Evolutionary conservation across 2,329 filamentous ascomycete species (phyloP).

Genomic region (Rugonectria rugulosa): DNA sequence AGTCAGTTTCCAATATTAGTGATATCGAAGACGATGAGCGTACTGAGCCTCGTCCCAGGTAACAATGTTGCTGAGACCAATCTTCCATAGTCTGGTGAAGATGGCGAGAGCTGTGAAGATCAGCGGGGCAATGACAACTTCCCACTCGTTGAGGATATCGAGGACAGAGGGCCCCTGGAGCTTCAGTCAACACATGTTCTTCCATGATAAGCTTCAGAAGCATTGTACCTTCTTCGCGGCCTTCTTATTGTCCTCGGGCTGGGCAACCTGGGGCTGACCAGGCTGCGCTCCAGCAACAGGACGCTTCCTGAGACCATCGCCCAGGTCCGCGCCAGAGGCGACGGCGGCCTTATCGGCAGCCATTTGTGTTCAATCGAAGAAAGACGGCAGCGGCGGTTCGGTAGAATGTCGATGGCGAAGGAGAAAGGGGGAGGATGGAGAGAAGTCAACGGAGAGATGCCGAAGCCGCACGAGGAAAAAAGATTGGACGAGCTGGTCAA

Average conservation of each 20-base stretch:
- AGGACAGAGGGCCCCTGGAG: constrained; percentile 64
- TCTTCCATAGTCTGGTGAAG: constrained; percentile 74
- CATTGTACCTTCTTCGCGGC: constrained; percentile 60
- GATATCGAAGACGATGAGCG: constrained; percentile 35
- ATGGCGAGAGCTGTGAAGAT: constrained; percentile 68
- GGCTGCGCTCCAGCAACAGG: constrained; percentile 50
- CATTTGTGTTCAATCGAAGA: constrained; percentile 50
- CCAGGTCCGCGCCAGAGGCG: constrained; percentile 67
- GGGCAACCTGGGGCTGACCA: constrained; percentile 46
- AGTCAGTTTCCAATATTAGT: neutral
- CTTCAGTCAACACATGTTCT: constrained; percentile 28
- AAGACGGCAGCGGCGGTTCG: constrained; percentile 11
- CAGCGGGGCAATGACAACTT: constrained; percentile 67
- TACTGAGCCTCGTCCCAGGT: constrained; percentile 74
- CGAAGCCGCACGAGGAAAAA: constrained; percentile 33
- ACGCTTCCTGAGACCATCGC: constrained; percentile 64
- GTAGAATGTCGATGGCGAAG: constrained; percentile 17
- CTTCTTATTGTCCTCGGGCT: constrained; percentile 68
- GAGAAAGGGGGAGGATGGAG: constrained; percentile 25
- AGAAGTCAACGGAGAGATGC: constrained; percentile 24
- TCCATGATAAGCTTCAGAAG: neutral
- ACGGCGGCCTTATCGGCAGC: constrained; percentile 62
- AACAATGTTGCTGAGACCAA: constrained; percentile 71
- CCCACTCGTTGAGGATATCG: constrained; percentile 69
- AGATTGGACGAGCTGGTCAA: constrained; percentile 47